Conservation (phyloP, 352 stramenopile species). For the Pythium dissotocum region DNA sequence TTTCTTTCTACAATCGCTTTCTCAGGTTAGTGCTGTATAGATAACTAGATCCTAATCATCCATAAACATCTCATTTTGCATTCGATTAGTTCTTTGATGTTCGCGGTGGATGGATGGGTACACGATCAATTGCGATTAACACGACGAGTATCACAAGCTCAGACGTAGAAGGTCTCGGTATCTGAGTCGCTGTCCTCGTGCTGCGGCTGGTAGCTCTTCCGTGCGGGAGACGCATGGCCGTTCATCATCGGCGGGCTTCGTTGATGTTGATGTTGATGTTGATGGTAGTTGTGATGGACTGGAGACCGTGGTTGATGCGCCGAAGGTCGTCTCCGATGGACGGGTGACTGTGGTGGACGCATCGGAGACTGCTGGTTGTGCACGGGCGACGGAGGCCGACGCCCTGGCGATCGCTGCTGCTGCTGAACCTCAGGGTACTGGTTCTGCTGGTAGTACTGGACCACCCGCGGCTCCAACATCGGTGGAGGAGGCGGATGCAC, state of each 20-base stretch:
- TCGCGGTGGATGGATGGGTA: no score
- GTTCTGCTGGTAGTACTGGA: slow-evolving; percentile 1
- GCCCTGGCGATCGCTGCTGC: slow-evolving; percentile 9
- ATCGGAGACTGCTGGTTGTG: slow-evolving; percentile 7
- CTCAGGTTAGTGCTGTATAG: slow-evolving; percentile 11
- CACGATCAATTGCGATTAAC: no score
- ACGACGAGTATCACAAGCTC: neutral
- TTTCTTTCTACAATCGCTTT: neutral
- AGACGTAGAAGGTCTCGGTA: slow-evolving; percentile 19
- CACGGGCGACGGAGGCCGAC: neutral
- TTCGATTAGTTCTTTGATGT: no score
- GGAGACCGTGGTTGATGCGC: neutral
- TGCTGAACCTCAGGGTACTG: neutral
- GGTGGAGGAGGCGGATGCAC: slow-evolving; percentile 15
- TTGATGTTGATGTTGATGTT: neutral
- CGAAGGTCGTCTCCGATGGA: neutral
- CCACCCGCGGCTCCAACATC: neutral
- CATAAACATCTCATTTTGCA: slow-evolving; percentile 6
- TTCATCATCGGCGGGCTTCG: neutral
- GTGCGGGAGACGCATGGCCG: neutral
- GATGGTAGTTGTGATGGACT: neutral
- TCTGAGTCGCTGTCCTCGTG: slow-evolving; percentile 14
- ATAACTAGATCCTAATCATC: slow-evolving; percentile 18
- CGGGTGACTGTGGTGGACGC: neutral
- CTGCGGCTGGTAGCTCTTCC: neutral